phyloP scores from a whole-genome alignment of 23 red algal species.

The Chondrus crispus region DNA sequence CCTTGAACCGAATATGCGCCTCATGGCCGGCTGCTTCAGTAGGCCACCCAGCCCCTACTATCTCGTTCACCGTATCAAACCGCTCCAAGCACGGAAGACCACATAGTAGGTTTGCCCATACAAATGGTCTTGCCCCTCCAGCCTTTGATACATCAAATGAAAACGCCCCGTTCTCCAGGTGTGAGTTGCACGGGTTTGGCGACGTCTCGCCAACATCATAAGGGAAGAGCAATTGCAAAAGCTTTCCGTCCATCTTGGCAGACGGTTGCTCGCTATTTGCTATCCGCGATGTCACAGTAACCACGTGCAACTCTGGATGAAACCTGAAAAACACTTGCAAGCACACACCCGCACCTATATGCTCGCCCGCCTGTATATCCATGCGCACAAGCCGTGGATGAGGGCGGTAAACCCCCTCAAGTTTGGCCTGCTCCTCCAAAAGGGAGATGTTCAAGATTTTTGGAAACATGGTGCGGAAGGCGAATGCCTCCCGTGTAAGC shows the following conservation, averaged over 20 bases:
- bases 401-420: neutral
- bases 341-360: neutral
- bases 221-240: constrained; percentile 49
- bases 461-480: constrained; percentile 20
- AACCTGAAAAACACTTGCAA: constrained; percentile 37
- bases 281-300: constrained; percentile 10
- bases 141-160: constrained; percentile 41
- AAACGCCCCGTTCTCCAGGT: constrained; percentile 55
- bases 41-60: constrained; percentile 9
- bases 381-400: constrained; percentile 43
- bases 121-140: constrained; percentile 59
- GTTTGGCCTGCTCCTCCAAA: neutral
- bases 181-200: constrained; percentile 52
- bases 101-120: constrained; percentile 82
- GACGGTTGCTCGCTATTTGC: constrained; percentile 12
- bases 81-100: constrained; percentile 1
- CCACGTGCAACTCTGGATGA: constrained; percentile 14
- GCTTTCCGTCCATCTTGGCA: neutral
- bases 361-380: neutral
- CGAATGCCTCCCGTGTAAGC: constrained; percentile 56
- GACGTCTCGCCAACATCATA: constrained; percentile 63
- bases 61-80: neutral
- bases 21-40: neutral
- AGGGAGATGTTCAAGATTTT: neutral
- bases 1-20: constrained; percentile 48